Base-by-base conservation (phyloP, 2,329 filamentous ascomycete genomes). In the Diaporthe citrichinensis region DNA sequence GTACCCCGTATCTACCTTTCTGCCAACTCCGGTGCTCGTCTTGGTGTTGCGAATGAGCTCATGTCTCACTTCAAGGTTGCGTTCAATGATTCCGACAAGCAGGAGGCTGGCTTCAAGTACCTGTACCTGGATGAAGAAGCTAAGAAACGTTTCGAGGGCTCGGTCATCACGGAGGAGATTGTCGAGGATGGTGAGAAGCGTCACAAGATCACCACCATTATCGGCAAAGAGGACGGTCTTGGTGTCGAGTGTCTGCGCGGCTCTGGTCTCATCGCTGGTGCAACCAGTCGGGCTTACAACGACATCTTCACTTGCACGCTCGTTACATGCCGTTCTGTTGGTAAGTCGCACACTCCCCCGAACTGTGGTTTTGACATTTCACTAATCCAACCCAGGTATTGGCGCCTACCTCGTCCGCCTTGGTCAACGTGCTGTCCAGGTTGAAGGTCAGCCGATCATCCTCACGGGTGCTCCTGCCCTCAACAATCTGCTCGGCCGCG, bases 291-390 rank as follows among this genome's bases (percentile, higher is more conserved):
- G 83, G 97, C 97, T 57, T 99, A 99, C 87, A 96, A 98, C 82
- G 97, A 99, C 84, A 98, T 99, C 84, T 99, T 99, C 88, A 99
- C 97, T 75, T 93, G 98, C 82, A 99, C 97, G 28, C 90, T 99
- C 79, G 97, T 99, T 77, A 99, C 97, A 78, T 99, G 97, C 87
- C 94, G 97, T 83, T 99, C 97, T 80, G 97, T 99, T 83, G 97
- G 97, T 93, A 88, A 85, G 87, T 85, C n/a, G 51, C 68, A 25
- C n/a, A 28, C n/a, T 68, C 39, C n/a, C 39, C 31, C 41, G 4
- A 41, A 15, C 31, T 34, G 34, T 44, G 72, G 59, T 80, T 76
- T 83, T 88, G 85, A 87, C 77, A 39, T 34, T 58, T 46, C 20
- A 44, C 72, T 74, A 51, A 74, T 10, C 10, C 10, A 17, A 17